A percentile compares a stretch with the other conserved stretches of the same genome.
phyloP scores from a whole-genome alignment of 2,329 filamentous ascomycete genomes.

The Pyricularia sp. region DNA sequence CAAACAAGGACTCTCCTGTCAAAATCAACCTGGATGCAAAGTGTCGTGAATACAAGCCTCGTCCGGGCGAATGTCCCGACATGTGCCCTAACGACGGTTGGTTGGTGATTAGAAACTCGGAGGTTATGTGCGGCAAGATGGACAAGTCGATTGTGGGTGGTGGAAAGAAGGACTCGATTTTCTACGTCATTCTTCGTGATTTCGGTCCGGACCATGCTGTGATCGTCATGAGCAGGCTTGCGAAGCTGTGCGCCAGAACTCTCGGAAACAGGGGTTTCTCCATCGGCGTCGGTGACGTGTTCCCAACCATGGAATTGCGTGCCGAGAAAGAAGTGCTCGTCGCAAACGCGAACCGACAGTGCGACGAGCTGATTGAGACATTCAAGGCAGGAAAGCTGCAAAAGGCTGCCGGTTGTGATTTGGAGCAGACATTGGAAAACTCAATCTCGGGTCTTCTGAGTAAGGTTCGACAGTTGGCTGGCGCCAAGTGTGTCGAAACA shows the following conservation, averaged over 20 bases:
- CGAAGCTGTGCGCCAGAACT: conserved; percentile 78
- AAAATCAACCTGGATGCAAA: conserved; percentile 87
- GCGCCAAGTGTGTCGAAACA: conserved; percentile 79
- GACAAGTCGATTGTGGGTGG: conserved; percentile 96
- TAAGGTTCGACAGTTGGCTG: conserved; percentile 81
- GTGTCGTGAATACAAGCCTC: conserved; percentile 66
- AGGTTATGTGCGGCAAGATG: conserved; percentile 95
- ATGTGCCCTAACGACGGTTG: conserved; percentile 82
- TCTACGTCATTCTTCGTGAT: conserved; percentile 92
- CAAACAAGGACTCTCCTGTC: conserved; percentile 72
- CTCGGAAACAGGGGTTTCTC: conserved; percentile 89
- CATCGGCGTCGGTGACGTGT: conserved; percentile 91
- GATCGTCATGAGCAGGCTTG: conserved; percentile 83
- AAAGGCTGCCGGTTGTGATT: conserved; percentile 78
- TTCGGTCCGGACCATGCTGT: conserved; percentile 84
- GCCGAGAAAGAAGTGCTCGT: conserved; percentile 66
- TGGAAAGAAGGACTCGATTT: conserved; percentile 95
- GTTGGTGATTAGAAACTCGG: conserved; percentile 88
- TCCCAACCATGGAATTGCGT: conserved; percentile 59
- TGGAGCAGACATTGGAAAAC: conserved; percentile 86
- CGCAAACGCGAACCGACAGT: conserved; percentile 62
- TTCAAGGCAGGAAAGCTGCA: conserved; percentile 72
- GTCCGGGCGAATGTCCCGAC: conserved; percentile 44
- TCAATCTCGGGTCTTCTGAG: conserved; percentile 82
- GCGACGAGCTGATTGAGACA: conserved; percentile 67